Base-by-base conservation (phyloP, 768 basidiomycete genomes). In the Phaffia tasmanica region DNA sequence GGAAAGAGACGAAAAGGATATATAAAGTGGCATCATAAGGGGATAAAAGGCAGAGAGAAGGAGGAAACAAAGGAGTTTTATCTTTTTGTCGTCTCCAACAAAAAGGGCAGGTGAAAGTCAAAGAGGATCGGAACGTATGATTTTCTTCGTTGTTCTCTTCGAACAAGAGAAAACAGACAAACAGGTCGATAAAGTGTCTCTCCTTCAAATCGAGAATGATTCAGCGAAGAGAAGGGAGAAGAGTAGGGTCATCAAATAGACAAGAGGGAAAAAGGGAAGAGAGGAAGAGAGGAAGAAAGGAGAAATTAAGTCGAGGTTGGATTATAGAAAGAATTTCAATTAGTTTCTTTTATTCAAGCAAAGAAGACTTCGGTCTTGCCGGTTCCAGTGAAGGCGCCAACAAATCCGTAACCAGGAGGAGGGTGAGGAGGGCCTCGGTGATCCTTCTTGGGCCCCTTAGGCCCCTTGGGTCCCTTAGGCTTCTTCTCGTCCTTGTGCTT, bases 281-380 rank as follows among this genome's bases (percentile, higher is more conserved):
- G n/a, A 56, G n/a, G 29, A 23, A 56, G 54, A 70, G 42, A 57
- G 29, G 32, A 60, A 65, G 48, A 65, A 67, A 30, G 48, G 59
- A 25, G 60, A 63, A 32, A 62, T 70, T 30, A 50, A 35, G 25
- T 60, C 35, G n/a, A 50, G 69, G 62, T 54, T 59, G n/a, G 51
- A 55, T 46, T 60, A 21, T 11, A 56, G 54, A 50, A 50, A 54
- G 53, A 18, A 54, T 42, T 5, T 42, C 11, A 4, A 42, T 42
- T 42, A 11, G 35, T 42, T 42, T 5, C 35, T 42, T 11, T 42
- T 42, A 42, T 42, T 42, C n/a, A 42, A 42, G 35, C 35, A 42
- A 67, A 67, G 46, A 67, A 47, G 18, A 67, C 54, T 15, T 56
- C 54, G 55, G 62, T 61, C 59, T 50, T 50, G 11, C 65, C 65